Conservation (phyloP, 1,284 basidiomycete genomes). For the Moesziomyces parantarcticus region DNA sequence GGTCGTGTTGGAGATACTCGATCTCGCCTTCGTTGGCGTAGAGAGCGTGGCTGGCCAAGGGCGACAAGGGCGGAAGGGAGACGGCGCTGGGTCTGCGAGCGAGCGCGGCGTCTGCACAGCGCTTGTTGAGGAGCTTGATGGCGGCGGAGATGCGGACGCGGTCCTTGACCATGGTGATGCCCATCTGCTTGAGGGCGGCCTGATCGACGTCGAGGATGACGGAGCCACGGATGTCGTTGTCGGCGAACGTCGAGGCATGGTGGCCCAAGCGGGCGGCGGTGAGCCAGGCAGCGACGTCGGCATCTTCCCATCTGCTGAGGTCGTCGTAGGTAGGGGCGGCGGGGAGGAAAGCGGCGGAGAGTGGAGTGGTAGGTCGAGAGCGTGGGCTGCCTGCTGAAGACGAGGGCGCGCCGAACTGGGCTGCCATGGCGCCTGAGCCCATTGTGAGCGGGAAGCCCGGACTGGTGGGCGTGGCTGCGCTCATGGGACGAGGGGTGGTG, state of each 20-base stretch:
- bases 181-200: conserved; percentile 63
- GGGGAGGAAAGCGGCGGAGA: conserved; percentile 34
- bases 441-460: conserved; percentile 55
- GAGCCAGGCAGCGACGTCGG: conserved; percentile 61
- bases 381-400: conserved; percentile 40
- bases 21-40: conserved; percentile 43
- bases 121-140: conserved; percentile 63
- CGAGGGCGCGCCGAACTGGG: conserved; percentile 28
- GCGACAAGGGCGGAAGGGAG: conserved; percentile 30
- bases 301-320: conserved; percentile 35
- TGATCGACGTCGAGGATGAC: conserved; percentile 64
- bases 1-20: conserved; percentile 45
- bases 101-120: conserved; percentile 40
- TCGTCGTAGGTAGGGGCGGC: conserved; percentile 40
- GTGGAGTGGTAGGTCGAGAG: conserved; percentile 40
- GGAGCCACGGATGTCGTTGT: conserved; percentile 63
- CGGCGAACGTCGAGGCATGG: conserved; percentile 51
- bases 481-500: conserved; percentile 21
- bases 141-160: conserved; percentile 61
- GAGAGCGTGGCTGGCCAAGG: conserved; percentile 15
- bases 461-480: conserved; percentile 50
- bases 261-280: conserved; percentile 44
- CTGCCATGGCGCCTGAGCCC: conserved; percentile 25
- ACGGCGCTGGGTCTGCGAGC: conserved; percentile 29
- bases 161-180: conserved; percentile 63